phyloP scores from a whole-genome alignment of 495 filamentous ascomycete species.

The Physcia stellaris region DNA sequence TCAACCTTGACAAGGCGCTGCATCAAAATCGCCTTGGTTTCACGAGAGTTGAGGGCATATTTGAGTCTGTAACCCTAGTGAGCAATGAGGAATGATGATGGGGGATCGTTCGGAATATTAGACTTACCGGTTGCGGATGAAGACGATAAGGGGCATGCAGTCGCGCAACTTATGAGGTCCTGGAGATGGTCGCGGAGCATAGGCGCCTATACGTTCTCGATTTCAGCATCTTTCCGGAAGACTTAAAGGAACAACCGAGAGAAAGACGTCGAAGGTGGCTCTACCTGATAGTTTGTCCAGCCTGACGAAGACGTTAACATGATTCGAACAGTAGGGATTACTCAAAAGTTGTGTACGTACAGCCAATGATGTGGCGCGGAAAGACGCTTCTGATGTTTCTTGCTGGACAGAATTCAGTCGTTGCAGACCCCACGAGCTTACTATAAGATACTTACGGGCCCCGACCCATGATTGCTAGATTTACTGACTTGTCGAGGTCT shows the following conservation, averaged over 20 bases:
- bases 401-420: conserved; percentile 36
- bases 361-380: conserved; percentile 98
- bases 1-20: conserved; percentile 99
- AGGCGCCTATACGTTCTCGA: too few relatives aligned
- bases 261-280: too few relatives aligned
- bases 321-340: too few relatives aligned
- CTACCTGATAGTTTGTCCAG: conserved; percentile 97
- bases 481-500: too few relatives aligned
- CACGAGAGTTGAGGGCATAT: conserved; percentile 97
- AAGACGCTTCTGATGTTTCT: conserved; percentile 99
- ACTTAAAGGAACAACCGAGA: too few relatives aligned
- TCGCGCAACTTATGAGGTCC: conserved; percentile 99
- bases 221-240: too few relatives aligned
- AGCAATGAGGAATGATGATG: background rate
- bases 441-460: conserved; percentile 44
- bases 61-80: conserved; percentile 53
- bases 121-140: conserved; percentile 76
- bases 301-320: too few relatives aligned
- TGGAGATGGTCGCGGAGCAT: conserved; percentile 87
- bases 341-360: too few relatives aligned
- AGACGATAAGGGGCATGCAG: conserved; percentile 97
- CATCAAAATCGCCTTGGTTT: conserved; percentile 96
- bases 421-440: background rate
- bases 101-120: conserved; percentile 8
- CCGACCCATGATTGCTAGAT: conserved; percentile 46